Evolutionary conservation across 306 rosid species (phyloP), one percentile per base, ranked within the genome.

Genomic region (Luffa acutangula): DNA sequence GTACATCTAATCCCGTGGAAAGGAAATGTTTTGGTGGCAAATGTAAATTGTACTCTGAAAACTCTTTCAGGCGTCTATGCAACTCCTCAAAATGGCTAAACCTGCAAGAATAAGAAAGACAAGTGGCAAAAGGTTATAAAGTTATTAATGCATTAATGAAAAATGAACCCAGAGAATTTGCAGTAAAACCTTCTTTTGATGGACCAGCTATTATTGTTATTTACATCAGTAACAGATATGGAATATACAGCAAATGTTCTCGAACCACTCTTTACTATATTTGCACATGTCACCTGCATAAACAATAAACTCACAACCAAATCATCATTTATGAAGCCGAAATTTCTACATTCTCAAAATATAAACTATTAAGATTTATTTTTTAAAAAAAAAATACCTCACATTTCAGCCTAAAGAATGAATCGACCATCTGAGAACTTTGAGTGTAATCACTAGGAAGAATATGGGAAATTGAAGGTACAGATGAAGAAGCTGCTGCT

Each of bases 61-160:
- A 96, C 86, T 89, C 97, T 88, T 96, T 96, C 66, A 96, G 87
- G 66, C 94, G 96, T 73, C 96, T 89, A 85, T 93, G 99, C 77
- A 96, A 89, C 90, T 96, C 99, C 91, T 96, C 99, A 88, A 96
- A 96, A 87, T 96, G 99, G 58, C 99, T 92, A 88, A 96, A 96
- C 91, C 99, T 96, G 63, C 31, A 51, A 65, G 77, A 86, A 72
- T 15, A 69, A 39, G 64, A 53, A 51, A 79, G 53, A 66, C 39
- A 37, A 51, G 65, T 79, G 52, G 76, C 64, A 20, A 73, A 33
- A 59, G 54, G 21, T 76, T 12, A 11, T 63, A 79, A 15, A 71
- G 39, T 48, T 46, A 21, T 58, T 33, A 79, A 81, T n/a, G 58
- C 34, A 46, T 25, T 53, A 58, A 13, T 41, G 6, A 49, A 75